These are phyloP conservation scores for Skeletonema tropicum DNA, from an alignment of 108 stramenopile genomes.

Conservation along the genomic window DNA sequence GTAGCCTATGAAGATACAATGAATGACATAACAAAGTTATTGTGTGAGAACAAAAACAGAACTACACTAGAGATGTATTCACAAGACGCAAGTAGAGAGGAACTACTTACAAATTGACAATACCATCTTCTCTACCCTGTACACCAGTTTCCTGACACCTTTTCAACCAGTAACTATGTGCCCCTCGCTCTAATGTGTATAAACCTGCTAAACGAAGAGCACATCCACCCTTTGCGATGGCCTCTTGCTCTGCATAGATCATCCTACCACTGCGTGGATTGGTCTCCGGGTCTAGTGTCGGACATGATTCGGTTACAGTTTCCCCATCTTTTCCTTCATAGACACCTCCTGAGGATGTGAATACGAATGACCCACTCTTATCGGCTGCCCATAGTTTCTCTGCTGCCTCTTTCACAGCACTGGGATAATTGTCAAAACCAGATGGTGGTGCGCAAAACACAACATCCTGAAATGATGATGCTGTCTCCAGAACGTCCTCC, in stretches of 20 bases:
- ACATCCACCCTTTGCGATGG: constrained; percentile 58
- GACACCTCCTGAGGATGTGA: constrained; percentile 85
- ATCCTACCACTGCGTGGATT: constrained; percentile 66
- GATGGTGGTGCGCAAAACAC: constrained; percentile 93
- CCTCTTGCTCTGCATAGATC: constrained; percentile 71
- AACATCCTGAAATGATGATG: constrained; percentile 61
- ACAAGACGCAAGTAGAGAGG: neutral
- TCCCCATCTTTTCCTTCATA: constrained; percentile 64
- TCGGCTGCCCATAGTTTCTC: constrained; percentile 57
- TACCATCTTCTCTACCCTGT: constrained; percentile 74
- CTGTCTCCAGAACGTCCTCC: constrained; percentile 40
- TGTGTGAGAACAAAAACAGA: neutral
- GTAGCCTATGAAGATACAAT: constrained; percentile 36
- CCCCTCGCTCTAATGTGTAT: constrained; percentile 81
- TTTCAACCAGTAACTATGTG: constrained; percentile 88
- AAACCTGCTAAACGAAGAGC: constrained; percentile 78
- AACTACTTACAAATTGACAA: constrained; percentile 62
- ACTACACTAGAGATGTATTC: neutral
- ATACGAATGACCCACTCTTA: constrained; percentile 69
- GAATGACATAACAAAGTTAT: neutral
- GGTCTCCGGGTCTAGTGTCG: constrained; percentile 47
- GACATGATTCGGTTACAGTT: constrained; percentile 64
- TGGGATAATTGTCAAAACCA: constrained; percentile 85
- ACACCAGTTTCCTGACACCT: constrained; percentile 55
- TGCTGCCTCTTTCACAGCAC: constrained; percentile 58